Evolutionary conservation across 192 early-diverging fungal genomes (phyloP).

Genomic region (Coemansia sp.): DNA sequence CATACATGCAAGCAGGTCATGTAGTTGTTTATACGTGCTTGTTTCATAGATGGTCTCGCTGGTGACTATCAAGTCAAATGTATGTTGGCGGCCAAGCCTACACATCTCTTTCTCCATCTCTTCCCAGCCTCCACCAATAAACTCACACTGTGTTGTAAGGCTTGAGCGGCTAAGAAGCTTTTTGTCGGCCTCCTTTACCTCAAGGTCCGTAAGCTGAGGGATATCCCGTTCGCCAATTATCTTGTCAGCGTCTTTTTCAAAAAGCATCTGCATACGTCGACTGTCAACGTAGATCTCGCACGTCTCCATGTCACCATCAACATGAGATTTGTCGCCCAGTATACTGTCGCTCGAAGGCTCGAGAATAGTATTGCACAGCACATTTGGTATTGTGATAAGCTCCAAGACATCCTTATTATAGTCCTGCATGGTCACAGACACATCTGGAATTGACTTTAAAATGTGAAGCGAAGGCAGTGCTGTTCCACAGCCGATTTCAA

Average conservation of each 20-base stretch:
- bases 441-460: constrained; percentile 53
- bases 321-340: constrained; percentile 64
- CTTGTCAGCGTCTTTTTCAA: constrained; percentile 36
- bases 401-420: constrained; percentile 89
- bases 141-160: constrained; percentile 49
- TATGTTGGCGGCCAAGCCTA: constrained; percentile 49
- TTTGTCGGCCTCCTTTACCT: constrained; percentile 32
- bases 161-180: constrained; percentile 18
- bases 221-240: constrained; percentile 36
- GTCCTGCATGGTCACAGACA: constrained; percentile 82
- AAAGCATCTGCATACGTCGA: constrained; percentile 38
- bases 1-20: constrained; percentile 57
- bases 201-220: constrained; percentile 47
- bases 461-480: constrained; percentile 82
- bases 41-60: constrained; percentile 78
- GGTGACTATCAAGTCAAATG: constrained; percentile 72
- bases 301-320: constrained; percentile 33
- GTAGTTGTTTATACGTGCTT: constrained; percentile 62
- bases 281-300: constrained; percentile 52
- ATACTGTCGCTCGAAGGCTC: constrained; percentile 5
- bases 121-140: constrained; percentile 71
- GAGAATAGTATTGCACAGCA: constrained; percentile 74
- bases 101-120: constrained; percentile 52
- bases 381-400: constrained; percentile 89
- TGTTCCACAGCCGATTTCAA: constrained; percentile 87